Percentiles rank a stretch among this genome's conserved stretches.
Evolutionary conservation across 2,329 filamentous ascomycete genomes (phyloP).

Genomic region (Cladorrhinum sp.): DNA sequence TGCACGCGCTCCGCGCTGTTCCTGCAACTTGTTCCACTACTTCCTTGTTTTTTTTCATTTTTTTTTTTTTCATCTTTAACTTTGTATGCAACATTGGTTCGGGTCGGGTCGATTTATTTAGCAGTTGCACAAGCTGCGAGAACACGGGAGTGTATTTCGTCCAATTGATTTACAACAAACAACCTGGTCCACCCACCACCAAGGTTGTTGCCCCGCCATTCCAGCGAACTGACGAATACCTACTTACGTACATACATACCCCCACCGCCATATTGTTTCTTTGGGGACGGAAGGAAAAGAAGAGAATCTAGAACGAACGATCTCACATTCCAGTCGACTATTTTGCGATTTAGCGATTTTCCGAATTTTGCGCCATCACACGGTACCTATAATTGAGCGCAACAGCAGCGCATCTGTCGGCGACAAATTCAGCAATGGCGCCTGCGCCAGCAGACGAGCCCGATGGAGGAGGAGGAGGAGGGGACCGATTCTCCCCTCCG

Average conservation of each 20-base stretch:
- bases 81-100: too few species aligned
- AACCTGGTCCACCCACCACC: too few species aligned
- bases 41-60: too few species aligned
- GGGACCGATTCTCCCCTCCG: conserved; percentile 57
- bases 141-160: neutral
- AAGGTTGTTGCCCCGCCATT: neutral
- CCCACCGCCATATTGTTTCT: neutral
- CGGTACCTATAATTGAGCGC: too few species aligned
- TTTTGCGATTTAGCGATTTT: too few species aligned
- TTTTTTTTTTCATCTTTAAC: too few species aligned
- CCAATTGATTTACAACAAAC: neutral
- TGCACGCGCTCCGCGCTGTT: neutral
- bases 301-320: too few species aligned
- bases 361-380: too few species aligned
- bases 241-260: neutral
- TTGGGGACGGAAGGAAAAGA: too few species aligned
- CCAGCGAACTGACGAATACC: too few species aligned
- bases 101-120: too few species aligned
- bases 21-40: neutral
- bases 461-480: conserved; percentile 15
- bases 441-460: neutral
- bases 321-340: neutral
- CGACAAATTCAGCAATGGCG: neutral
- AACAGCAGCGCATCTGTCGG: too few species aligned
- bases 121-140: neutral